These are phyloP conservation scores for Melanogaster broomeanus DNA, from an alignment of 768 basidiomycete species.

Conservation along the genomic window DNA sequence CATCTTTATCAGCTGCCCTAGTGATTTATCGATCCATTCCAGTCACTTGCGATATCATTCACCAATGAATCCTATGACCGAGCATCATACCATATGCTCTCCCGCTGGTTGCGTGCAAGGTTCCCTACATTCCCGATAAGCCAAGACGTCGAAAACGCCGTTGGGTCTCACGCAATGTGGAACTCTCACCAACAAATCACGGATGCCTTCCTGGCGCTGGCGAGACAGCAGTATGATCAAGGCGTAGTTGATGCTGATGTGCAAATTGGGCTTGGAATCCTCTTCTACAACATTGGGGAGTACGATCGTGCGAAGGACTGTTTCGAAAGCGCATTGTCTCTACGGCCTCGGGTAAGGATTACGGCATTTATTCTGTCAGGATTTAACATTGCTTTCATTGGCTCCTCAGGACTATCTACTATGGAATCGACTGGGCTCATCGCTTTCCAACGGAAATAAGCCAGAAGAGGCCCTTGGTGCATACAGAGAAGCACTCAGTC, in stretches of 20 bases:
- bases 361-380: not conserved
- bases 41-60: slow-evolving; percentile 96
- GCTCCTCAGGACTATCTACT: slow-evolving; percentile 78
- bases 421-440: slow-evolving; percentile 96
- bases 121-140: slow-evolving; percentile 59
- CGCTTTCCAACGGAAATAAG: slow-evolving; percentile 89
- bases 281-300: slow-evolving; percentile 87
- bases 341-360: slow-evolving; percentile 64
- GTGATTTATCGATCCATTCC: slow-evolving; percentile 9
- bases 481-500: slow-evolving; percentile 85
- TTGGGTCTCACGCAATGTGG: slow-evolving; percentile 69
- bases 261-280: slow-evolving; percentile 88
- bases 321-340: slow-evolving; percentile 83
- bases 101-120: slow-evolving; percentile 78
- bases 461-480: slow-evolving; percentile 92
- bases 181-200: slow-evolving; percentile 78
- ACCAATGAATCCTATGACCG: slow-evolving; percentile 93
- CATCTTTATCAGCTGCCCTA: not conserved
- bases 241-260: slow-evolving; percentile 83
- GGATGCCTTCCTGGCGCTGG: slow-evolving; percentile 79
- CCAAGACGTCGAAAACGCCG: slow-evolving; percentile 55
- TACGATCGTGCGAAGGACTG: slow-evolving; percentile 93
- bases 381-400: not conserved
- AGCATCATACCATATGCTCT: slow-evolving; percentile 81
- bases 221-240: slow-evolving; percentile 76